Conservation (phyloP, 164 flowering plant species). For the Berberis thunbergii region DNA sequence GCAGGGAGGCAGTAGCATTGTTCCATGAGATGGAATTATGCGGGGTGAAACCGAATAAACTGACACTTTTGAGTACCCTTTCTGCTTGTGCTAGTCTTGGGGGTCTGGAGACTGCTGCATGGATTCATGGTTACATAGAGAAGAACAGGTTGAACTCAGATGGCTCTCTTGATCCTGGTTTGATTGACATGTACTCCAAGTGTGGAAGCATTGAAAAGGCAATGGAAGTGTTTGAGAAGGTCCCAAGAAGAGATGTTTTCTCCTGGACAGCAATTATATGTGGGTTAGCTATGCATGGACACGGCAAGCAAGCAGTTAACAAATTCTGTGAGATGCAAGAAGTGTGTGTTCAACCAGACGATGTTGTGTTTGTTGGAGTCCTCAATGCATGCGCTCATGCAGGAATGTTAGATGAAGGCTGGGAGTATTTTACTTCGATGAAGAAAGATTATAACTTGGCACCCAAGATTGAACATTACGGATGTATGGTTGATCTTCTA, state of each 20-base stretch:
- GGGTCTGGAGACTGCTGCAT: slow-evolving; percentile 20
- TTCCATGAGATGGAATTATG: slow-evolving; percentile 22
- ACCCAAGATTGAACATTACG: not conserved
- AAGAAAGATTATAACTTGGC: slow-evolving; percentile 3
- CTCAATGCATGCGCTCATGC: slow-evolving; percentile 26
- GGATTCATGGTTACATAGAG: slow-evolving; percentile 24
- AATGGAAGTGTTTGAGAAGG: slow-evolving; percentile 21
- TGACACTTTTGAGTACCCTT: slow-evolving; percentile 19
- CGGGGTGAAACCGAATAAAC: slow-evolving; percentile 13
- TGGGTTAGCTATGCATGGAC: slow-evolving; percentile 25
- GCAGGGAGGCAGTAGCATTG: slow-evolving; percentile 15
- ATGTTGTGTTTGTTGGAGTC: slow-evolving; percentile 18
- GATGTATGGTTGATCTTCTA: slow-evolving; percentile 1
- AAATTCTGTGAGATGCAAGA: slow-evolving; percentile 16
- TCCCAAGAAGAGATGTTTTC: slow-evolving; percentile 17
- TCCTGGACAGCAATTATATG: slow-evolving; percentile 25
- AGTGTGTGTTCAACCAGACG: slow-evolving; percentile 16
- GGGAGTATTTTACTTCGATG: slow-evolving; percentile 13
- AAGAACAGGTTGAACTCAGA: slow-evolving; percentile 18
- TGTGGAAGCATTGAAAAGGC: slow-evolving; percentile 26
- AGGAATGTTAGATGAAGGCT: slow-evolving; percentile 23
- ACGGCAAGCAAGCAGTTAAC: slow-evolving; percentile 12
- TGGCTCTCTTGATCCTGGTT: slow-evolving; percentile 15
- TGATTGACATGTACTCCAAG: slow-evolving; percentile 26
- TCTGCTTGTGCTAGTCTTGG: slow-evolving; percentile 29